Conservation (phyloP, 805 yeast species). For the Pichia californica region DNA sequence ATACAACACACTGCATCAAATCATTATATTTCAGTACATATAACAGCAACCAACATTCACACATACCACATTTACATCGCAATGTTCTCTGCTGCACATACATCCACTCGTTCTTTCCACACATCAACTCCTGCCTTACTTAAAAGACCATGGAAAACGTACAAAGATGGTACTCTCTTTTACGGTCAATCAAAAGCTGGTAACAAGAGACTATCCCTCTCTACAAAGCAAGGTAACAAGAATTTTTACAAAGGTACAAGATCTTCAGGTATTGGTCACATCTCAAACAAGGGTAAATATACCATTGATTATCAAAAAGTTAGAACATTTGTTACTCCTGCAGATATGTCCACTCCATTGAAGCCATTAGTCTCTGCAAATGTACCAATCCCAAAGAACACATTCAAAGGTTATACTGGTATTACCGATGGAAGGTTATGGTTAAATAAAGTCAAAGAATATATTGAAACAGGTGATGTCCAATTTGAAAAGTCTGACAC, state of each 20-base stretch:
- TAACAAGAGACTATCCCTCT: constrained; percentile 73
- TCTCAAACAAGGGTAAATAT: constrained; percentile 64
- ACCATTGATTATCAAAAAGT: constrained; percentile 78
- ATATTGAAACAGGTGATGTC: constrained; percentile 63
- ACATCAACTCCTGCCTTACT: constrained; percentile 33
- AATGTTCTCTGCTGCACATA: constrained; percentile 2
- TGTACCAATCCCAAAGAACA: constrained; percentile 63
- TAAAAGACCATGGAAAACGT: constrained; percentile 86
- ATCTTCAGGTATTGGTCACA: constrained; percentile 84
- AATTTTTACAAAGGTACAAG: constrained; percentile 94
- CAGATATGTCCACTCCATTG: constrained; percentile 31
- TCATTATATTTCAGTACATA: no score
- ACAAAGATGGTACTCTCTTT: constrained; percentile 74
- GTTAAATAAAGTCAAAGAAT: constrained; percentile 66
- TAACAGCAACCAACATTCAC: no score
- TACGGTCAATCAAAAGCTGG: constrained; percentile 78
- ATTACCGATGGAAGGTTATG: constrained; percentile 69
- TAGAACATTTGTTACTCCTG: constrained; percentile 84
- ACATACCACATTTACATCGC: no score
- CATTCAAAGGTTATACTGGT: constrained; percentile 59
- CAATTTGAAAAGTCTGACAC: constrained; percentile 28
- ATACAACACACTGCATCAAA: neutral
- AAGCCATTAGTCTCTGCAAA: constrained; percentile 75
- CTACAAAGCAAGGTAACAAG: constrained; percentile 93
- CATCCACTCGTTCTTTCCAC: constrained; percentile 9